Percentiles rank a stretch among this genome's conserved stretches.
Conservation (phyloP, 176 grass and related monocot species). For the Rhynchospora tenuis region DNA sequence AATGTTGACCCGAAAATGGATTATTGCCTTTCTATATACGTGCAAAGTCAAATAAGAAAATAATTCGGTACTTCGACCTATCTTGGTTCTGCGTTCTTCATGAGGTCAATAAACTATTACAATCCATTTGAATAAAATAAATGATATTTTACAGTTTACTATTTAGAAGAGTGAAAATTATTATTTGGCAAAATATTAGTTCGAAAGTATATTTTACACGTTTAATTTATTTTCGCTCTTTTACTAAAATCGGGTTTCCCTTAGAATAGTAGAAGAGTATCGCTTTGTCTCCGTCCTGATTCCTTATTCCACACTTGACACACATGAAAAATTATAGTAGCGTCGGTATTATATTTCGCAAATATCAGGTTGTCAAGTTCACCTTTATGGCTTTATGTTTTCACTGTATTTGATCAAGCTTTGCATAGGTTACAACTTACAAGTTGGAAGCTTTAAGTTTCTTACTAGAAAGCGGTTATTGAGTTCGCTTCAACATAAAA, state of each 20-base stretch:
- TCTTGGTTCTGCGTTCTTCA: neutral
- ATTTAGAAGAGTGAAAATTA: no score
- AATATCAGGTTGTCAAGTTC: neutral
- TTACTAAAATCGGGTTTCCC: no score
- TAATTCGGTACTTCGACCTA: neutral
- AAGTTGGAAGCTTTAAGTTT: neutral
- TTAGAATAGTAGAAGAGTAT: no score
- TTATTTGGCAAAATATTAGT: no score
- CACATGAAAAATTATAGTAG: no score
- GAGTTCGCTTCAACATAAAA: neutral
- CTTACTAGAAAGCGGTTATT: neutral
- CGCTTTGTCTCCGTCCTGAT: no score
- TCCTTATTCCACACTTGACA: no score
- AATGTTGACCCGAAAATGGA: neutral
- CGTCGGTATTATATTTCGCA: neutral
- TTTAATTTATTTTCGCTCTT: no score
- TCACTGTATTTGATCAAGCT: neutral
- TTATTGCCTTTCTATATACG: neutral
- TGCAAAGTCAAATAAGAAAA: neutral
- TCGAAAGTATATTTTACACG: no score
- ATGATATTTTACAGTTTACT: no score
- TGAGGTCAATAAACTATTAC: neutral
- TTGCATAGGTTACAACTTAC: neutral
- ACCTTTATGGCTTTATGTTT: neutral
- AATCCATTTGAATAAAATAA: no score